phyloP scores from a whole-genome alignment of 345 rosid species.

The Brassica rapa region DNA sequence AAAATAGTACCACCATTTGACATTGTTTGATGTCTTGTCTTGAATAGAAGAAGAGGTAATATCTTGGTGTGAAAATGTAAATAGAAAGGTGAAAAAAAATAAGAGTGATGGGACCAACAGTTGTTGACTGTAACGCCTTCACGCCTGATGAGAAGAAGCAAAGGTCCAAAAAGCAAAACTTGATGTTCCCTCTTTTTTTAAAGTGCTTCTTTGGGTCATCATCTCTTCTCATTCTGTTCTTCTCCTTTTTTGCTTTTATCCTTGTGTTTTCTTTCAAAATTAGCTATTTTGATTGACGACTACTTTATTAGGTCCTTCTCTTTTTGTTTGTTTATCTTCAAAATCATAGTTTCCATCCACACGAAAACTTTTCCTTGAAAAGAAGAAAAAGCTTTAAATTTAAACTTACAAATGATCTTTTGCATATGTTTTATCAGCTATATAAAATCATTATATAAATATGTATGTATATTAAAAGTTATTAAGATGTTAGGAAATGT shows the following conservation, averaged over 20 bases:
- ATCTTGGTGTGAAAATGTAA: slow-evolving; percentile 27
- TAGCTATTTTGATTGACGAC: slow-evolving; percentile 54
- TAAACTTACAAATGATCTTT: background rate
- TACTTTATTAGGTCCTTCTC: slow-evolving; percentile 5
- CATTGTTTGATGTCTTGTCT: background rate
- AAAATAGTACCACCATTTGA: background rate
- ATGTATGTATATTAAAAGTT: background rate
- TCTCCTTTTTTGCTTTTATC: slow-evolving; percentile 8
- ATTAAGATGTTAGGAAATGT: background rate
- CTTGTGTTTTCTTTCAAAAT: slow-evolving; percentile 6
- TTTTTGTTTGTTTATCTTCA: slow-evolving; percentile 21
- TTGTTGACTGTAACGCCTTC: slow-evolving; percentile 45
- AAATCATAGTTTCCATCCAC: slow-evolving; percentile 38
- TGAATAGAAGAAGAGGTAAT: slow-evolving; percentile 16
- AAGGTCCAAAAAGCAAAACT: slow-evolving; percentile 65
- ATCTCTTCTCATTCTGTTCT: slow-evolving; percentile 54
- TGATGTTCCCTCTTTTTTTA: slow-evolving; percentile 47
- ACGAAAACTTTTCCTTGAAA: background rate
- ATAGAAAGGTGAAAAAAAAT: background rate
- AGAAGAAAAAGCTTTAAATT: slow-evolving; percentile 41
- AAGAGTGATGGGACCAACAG: slow-evolving; percentile 40
- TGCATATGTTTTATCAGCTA: slow-evolving; percentile 35
- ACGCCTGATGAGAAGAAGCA: slow-evolving; percentile 68
- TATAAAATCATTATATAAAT: background rate
- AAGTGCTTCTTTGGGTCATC: slow-evolving; percentile 57